Evolutionary conservation across 805 yeast genomes (phyloP).

Genomic region (Cephaloascus albidus): DNA sequence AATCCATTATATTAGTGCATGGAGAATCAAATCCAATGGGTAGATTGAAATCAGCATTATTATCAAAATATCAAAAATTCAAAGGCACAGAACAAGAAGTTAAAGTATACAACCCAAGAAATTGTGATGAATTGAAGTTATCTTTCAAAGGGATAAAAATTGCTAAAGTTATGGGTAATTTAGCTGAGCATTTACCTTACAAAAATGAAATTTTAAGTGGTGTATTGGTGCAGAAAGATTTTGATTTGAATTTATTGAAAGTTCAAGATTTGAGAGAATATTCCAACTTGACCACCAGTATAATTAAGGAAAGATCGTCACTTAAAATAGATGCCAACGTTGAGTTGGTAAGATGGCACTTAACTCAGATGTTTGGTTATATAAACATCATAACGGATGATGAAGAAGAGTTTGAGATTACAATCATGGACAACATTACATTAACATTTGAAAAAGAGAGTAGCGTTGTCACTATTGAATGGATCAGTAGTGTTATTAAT

Average conservation of each 20-base stretch:
- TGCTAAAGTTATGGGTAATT: constrained; percentile 59
- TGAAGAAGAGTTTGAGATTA: constrained; percentile 38
- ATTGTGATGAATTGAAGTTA: constrained; percentile 71
- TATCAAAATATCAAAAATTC: constrained; percentile 74
- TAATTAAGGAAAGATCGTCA: constrained; percentile 74
- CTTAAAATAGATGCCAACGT: constrained; percentile 73
- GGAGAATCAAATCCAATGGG: constrained; percentile 99
- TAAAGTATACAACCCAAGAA: constrained; percentile 84
- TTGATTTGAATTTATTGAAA: constrained; percentile 74
- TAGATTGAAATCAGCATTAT: constrained; percentile 81
- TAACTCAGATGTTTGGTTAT: constrained; percentile 91
- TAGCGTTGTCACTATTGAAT: constrained; percentile 59
- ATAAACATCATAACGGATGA: constrained; percentile 57
- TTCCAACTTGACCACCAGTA: constrained; percentile 77
- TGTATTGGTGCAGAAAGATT: constrained; percentile 83
- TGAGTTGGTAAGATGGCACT: constrained; percentile 78
- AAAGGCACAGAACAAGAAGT: constrained; percentile 87
- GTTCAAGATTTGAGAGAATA: constrained; percentile 84
- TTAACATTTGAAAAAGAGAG: constrained; percentile 37
- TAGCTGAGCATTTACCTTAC: constrained; percentile 37
- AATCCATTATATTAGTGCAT: constrained; percentile 83
- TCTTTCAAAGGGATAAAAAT: constrained; percentile 76
- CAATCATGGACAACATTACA: constrained; percentile 56
- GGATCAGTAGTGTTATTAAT: constrained; percentile 84
- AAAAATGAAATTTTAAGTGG: constrained; percentile 47